Base-by-base conservation (phyloP, 345 rosid species). In the Moricandia moricandioides region DNA sequence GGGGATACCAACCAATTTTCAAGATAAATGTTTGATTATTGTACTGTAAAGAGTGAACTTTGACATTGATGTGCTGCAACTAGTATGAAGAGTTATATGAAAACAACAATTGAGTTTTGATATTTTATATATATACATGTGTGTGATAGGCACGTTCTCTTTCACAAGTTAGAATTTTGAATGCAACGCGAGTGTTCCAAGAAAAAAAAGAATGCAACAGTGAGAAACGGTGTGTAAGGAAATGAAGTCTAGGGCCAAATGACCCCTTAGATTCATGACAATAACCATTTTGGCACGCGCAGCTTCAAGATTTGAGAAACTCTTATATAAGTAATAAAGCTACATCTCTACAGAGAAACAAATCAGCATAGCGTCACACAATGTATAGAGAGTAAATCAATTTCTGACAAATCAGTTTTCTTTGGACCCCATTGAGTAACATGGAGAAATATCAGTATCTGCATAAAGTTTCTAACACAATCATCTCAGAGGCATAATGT, bases 401-500 rank as follows among this genome's bases (percentile, higher is more conserved):
- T 54, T 68, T 62, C 49, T 73, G 61, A 72, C 78, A 78, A 72
- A 78, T 67, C 52, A 62, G 68, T 65, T 43, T 49, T 65, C 34
- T 71, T 37, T 68, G 33, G 59, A 55, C 70, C 61, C 54, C 16
- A 21, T 31, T 70, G 54, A 31, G 35, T 29, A 30, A 57, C 65
- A 45, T 18, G 29, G 21, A 58, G 71, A 66, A 66, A 77, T 65
- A 72, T 68, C 33, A 63, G 81, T 66, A 73, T 55, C 67, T 66
- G 18, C 66, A 62, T 43, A 73, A 78, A 78, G 74, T 73, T 57
- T 62, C 35, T 68, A 73, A 33, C 81, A 78, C 61, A 67, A 78
- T 78, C 81, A 78, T 78, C 60, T 55, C 43, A 67, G 12, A 65
- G 70, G 65, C 60, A 73, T 72, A 62, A 78, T 78, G 72, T 47